Base-by-base conservation (phyloP, 2,329 filamentous ascomycete species). In the Trichocomaceae sp. region DNA sequence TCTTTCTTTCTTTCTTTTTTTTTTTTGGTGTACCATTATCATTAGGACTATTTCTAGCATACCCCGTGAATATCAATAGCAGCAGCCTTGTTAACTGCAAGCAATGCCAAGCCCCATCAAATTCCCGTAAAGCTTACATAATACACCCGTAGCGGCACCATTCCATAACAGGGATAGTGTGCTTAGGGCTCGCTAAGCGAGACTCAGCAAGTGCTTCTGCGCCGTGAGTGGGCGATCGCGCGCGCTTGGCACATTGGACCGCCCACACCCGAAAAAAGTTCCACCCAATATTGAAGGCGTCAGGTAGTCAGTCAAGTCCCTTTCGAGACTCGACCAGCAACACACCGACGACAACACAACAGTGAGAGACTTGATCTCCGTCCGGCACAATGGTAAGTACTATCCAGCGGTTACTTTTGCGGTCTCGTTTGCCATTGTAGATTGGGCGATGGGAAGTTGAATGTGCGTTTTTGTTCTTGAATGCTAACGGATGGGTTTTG, bases 331-430 rank as follows among this genome's bases (percentile, higher is more conserved):
- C 68, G 71, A 72, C 71, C 74, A 72, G 72, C 72, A 72, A 75
- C 71, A 45, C 67, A 69, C 69, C 66, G 64, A 66, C 65, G 64
- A 65, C 69, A 67, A 71, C 69, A 71, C 69, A 71, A 64, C 67
- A 65, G 67, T 66, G 66, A 70, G 67, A 66, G 67, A 66, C 72
- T 75, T 78, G 76, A 76, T 77, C 75, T 72, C 75, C 75, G 75
- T 73, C 75, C 72, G 74, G 76, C 76, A 79, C 70, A 74, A 75
- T 75, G 73, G 73, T 76, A 69, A 65, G 73, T 70, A 50, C n/a
- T 57, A 61, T 39, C 23, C 7, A 46, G 48, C 15, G 48, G 29
- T 47, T 22, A 31, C 41, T 35, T 50, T 45, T n/a, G n/a, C n/a
- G 17, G 47, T 56, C 13, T 56, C 19, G 5, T 41, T n/a, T 12